These are phyloP conservation scores for Ramularia collo-cygni DNA, from an alignment of 2,329 filamentous ascomycete species.

Conservation along the genomic window DNA sequence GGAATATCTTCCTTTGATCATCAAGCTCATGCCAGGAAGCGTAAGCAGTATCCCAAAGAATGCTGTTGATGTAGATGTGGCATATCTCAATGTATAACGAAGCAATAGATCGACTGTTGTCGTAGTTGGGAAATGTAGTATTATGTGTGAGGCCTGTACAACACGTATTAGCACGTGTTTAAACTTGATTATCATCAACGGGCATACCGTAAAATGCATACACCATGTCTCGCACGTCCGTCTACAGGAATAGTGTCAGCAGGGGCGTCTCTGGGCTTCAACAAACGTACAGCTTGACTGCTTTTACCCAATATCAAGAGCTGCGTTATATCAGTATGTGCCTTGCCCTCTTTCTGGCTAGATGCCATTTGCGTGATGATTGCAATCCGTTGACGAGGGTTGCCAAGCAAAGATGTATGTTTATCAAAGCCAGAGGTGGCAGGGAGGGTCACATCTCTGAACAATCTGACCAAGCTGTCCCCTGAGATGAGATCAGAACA, in stretches of 20 bases:
- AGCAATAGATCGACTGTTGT: slow-evolving; percentile 10
- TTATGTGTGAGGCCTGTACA: slow-evolving; percentile 23
- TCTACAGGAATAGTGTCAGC: background rate
- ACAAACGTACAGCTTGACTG: slow-evolving; percentile 16
- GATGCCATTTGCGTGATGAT: slow-evolving; percentile 28
- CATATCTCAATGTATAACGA: slow-evolving; percentile 23
- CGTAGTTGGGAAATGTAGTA: slow-evolving; percentile 21
- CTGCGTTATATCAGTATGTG: slow-evolving; percentile 26
- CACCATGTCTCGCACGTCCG: slow-evolving; percentile 24
- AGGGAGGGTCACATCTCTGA: slow-evolving; percentile 18
- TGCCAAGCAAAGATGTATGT: slow-evolving; percentile 23
- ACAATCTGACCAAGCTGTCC: slow-evolving; percentile 24
- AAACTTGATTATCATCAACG: too few relatives aligned
- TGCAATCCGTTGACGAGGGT: slow-evolving; percentile 25
- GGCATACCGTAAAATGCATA: slow-evolving; percentile 27
- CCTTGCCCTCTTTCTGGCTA: slow-evolving; percentile 19
- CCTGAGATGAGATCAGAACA: background rate
- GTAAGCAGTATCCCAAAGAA: slow-evolving; percentile 21
- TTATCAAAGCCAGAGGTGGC: slow-evolving; percentile 23
- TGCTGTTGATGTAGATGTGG: slow-evolving; percentile 22
- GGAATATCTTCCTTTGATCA: slow-evolving; percentile 21
- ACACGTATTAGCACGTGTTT: too few relatives aligned
- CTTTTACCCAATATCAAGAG: slow-evolving; percentile 27
- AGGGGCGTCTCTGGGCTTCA: background rate
- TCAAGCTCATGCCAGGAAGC: slow-evolving; percentile 17